Conservation (phyloP, 2,329 filamentous ascomycete genomes). For the Cadophora luteo-olivacea region DNA sequence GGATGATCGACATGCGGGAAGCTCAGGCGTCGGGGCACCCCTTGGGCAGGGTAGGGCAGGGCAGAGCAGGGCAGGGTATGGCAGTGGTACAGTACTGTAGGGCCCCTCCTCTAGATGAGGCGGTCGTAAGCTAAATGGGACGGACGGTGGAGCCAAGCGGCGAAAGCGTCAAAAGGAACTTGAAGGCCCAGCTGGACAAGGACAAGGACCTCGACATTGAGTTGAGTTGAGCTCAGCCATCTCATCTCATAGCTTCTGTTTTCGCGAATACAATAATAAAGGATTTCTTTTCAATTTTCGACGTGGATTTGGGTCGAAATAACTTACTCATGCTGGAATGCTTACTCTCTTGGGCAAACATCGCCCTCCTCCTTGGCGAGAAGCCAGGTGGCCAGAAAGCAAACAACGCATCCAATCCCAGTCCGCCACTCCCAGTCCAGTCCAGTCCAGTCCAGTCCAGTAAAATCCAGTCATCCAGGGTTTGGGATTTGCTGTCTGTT, state of each 20-base stretch:
- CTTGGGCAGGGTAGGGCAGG: no score
- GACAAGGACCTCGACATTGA: no score
- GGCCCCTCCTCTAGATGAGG: not conserved
- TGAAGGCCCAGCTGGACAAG: not conserved
- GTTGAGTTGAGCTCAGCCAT: not conserved
- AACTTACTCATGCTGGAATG: not conserved
- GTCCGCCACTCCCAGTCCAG: no score
- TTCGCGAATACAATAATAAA: not conserved
- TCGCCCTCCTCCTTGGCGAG: not conserved
- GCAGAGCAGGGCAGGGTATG: no score
- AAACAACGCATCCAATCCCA: not conserved
- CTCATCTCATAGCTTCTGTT: not conserved
- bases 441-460: no score
- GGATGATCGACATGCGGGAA: constrained; percentile 18
- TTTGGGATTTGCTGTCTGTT: constrained; percentile 1
- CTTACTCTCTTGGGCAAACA: not conserved
- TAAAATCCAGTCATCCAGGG: not conserved
- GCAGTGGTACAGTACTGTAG: no score
- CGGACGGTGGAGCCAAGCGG: constrained; percentile 1
- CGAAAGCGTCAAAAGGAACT: not conserved
- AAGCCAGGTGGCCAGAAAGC: constrained; percentile 6
- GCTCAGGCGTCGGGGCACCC: constrained; percentile 6
- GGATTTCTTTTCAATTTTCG: no score
- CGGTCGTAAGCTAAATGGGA: constrained; percentile 3
- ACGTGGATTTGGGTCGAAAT: no score